phyloP scores from a whole-genome alignment of 2,329 filamentous ascomycete genomes.

The Aspergillus chevalieri region DNA sequence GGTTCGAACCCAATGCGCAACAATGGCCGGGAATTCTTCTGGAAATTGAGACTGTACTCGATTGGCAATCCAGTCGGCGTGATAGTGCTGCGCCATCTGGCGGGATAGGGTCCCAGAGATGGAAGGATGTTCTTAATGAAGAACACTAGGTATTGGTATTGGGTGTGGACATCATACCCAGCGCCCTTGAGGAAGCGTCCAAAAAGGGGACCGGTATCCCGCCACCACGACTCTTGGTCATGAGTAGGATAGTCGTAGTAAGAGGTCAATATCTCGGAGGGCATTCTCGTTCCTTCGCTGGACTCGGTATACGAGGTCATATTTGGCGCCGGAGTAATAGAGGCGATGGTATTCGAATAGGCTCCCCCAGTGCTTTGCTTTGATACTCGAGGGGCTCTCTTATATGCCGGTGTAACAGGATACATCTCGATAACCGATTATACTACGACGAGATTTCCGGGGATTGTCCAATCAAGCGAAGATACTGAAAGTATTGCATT shows the following conservation, averaged over 20 bases:
- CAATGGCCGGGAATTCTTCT: slow-evolving; percentile 7
- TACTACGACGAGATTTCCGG: neutral
- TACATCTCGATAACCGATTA: neutral
- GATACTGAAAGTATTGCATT: neutral
- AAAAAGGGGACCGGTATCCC: slow-evolving; percentile 8
- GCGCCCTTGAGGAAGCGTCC: slow-evolving; percentile 2
- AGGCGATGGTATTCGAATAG: too few relatives aligned
- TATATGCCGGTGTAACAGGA: neutral
- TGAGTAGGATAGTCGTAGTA: neutral
- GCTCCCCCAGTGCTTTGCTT: neutral
- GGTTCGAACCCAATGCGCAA: slow-evolving; percentile 12
- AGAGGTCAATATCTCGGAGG: neutral
- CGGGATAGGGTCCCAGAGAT: slow-evolving; percentile 11
- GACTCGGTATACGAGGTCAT: slow-evolving; percentile 18
- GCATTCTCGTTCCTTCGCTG: neutral
- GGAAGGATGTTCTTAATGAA: slow-evolving; percentile 5
- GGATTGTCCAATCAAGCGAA: neutral
- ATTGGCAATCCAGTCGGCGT: slow-evolving; percentile 13
- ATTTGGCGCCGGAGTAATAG: too few relatives aligned
- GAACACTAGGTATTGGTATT: slow-evolving; percentile 7
- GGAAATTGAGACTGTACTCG: slow-evolving; percentile 17
- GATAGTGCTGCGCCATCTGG: slow-evolving; percentile 6
- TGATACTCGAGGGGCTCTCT: neutral
- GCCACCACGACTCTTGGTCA: slow-evolving; percentile 9
- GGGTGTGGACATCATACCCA: slow-evolving; percentile 5